Evolutionary conservation across 176 grass and related monocot genomes (phyloP).

Genomic region (Calamus simplicifolius): DNA sequence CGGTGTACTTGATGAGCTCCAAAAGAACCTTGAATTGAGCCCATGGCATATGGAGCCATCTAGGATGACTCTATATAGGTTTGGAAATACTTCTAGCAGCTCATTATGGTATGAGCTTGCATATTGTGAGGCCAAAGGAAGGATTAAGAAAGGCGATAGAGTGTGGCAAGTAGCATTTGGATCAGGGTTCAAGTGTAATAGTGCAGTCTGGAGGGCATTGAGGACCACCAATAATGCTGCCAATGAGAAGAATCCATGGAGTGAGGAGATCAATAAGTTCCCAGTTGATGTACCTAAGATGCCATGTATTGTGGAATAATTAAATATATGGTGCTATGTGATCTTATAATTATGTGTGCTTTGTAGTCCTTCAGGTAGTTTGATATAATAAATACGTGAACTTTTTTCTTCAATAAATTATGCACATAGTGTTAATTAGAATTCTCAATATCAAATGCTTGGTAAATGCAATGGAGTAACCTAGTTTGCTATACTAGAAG

Average conservation of each 20-base stretch:
- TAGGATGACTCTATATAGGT: conserved; percentile 52
- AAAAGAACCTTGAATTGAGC: conserved; percentile 26
- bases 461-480: too few species aligned
- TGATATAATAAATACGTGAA: too few species aligned
- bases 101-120: conserved; percentile 62
- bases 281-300: conserved; percentile 41
- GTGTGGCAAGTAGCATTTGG: conserved; percentile 45
- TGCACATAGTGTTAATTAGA: too few species aligned
- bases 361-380: too few species aligned
- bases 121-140: conserved; percentile 46
- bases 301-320: neutral
- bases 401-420: too few species aligned
- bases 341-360: too few species aligned
- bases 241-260: conserved; percentile 15
- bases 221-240: conserved; percentile 10
- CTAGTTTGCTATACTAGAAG: too few species aligned
- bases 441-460: too few species aligned
- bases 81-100: conserved; percentile 67
- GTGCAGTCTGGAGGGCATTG: conserved; percentile 40
- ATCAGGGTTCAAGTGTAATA: conserved; percentile 41
- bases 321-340: too few species aligned
- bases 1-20: conserved; percentile 54
- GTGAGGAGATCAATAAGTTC: conserved; percentile 10
- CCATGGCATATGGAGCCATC: conserved; percentile 61
- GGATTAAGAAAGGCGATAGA: conserved; percentile 31